These are phyloP conservation scores for Arachis stenosperma DNA, from an alignment of 306 rosid genomes.

Conservation along the genomic window DNA sequence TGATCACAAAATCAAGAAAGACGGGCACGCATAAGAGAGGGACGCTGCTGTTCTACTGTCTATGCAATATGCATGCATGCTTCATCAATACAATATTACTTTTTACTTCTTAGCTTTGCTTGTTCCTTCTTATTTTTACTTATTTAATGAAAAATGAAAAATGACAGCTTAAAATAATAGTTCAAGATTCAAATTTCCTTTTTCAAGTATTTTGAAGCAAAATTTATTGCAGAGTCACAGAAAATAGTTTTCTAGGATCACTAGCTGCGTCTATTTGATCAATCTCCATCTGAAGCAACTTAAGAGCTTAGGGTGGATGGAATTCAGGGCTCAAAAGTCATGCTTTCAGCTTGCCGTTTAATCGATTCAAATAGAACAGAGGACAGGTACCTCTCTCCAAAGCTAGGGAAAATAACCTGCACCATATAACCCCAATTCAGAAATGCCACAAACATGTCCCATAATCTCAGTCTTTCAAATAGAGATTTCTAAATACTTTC, in stretches of 20 bases:
- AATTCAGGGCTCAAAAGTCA: constrained; percentile 66
- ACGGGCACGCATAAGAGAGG: too few species aligned
- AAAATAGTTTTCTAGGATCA: neutral
- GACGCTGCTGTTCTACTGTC: too few species aligned
- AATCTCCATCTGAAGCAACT: constrained; percentile 1
- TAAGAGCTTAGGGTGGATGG: constrained; percentile 14
- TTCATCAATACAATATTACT: too few species aligned
- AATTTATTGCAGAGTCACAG: constrained; percentile 34
- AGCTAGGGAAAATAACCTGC: constrained; percentile 85
- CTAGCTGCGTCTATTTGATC: constrained; percentile 4
- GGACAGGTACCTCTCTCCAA: constrained; percentile 84
- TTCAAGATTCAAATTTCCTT: too few species aligned
- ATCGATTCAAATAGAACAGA: constrained; percentile 73
- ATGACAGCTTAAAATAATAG: too few species aligned
- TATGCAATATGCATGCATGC: too few species aligned
- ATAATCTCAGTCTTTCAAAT: neutral
- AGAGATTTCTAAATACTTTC: constrained; percentile 2
- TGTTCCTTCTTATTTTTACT: too few species aligned
- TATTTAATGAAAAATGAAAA: too few species aligned
- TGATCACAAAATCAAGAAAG: too few species aligned
- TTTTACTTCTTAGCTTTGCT: too few species aligned
- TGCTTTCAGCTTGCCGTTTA: constrained; percentile 68
- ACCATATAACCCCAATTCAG: constrained; percentile 21
- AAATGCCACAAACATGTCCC: neutral
- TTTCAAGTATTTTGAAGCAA: neutral